Evolutionary conservation across 768 basidiomycete species (phyloP), one percentile per base, ranked within the genome.

Genomic region (Boletus patriciae): DNA sequence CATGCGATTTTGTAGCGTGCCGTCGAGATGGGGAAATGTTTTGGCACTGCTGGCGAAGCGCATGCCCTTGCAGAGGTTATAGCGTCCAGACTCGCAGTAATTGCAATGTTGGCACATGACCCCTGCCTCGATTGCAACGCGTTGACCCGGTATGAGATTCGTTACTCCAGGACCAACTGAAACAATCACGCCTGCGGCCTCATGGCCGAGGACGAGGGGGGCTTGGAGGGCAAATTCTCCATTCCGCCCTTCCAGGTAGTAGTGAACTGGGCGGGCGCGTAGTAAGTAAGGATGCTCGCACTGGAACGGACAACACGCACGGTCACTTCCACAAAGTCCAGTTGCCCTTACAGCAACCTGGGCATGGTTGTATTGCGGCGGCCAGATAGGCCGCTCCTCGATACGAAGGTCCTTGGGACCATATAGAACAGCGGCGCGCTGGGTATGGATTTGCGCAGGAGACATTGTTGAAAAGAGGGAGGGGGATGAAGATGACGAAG

Each of bases 61-160:
- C 85, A 98, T 85, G 62, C 79, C 77, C 59, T 86, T 86, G 81
- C 95, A 98, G 56, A 98, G 83, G 76, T 98, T 98, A 77, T 98
- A 98, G 21, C 92, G 83, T 15, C 90, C 90, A 58, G 83, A 78
- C 37, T 73, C 61, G 74, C 92, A 94, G 69, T 78, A 86, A 33
- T 77, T 71, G 74, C 91, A 94, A 41, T 77, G 77, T 54, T 83
- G 83, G 76, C 95, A 98, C 79, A 87, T 86, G 70, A 95, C 85
- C 29, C 95, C 95, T 6, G 92, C 90, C 72, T 98, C 95, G 70
- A 98, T 89, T 27, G 93, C 95, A 50, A 98, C 94, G 52, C 91
- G 86, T 70, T 93, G 89, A 36, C 94, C 94, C 21, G 87, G 81
- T 15, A 75, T 71, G 57, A 94, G 75, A 66, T 80, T 66, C 61